Conservation (phyloP, 1,139 yeast genomes). For the Suhomyces guaymorum region DNA sequence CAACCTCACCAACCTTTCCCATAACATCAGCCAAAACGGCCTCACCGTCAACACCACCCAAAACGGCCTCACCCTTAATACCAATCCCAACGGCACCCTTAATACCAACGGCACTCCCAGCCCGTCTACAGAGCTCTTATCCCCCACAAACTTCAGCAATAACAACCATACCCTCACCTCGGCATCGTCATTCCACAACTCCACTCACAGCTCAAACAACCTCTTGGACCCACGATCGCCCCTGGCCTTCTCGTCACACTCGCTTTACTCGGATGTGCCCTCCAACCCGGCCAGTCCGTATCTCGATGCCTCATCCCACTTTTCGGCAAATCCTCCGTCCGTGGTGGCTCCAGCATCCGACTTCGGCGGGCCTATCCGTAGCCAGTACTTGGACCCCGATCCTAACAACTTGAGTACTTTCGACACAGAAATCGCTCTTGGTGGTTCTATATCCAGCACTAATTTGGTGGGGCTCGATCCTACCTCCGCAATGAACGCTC, state of each 20-base stretch:
- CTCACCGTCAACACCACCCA: too few species aligned
- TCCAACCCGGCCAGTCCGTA: conserved; percentile 44
- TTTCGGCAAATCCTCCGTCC: conserved; percentile 16
- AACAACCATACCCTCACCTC: conserved; percentile 8
- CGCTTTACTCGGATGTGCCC: conserved; percentile 38
- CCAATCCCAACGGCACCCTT: too few species aligned
- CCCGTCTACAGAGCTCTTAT: conserved; percentile 13
- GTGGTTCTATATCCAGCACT: conserved; percentile 43
- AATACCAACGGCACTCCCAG: conserved; percentile 8
- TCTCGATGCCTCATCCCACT: conserved; percentile 41
- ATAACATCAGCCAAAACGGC: conserved; percentile 3
- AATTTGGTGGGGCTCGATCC: conserved; percentile 25
- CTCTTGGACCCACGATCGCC: conserved; percentile 18
- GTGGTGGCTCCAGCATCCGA: conserved; percentile 7
- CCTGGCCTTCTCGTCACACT: conserved; percentile 21
- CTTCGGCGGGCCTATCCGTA: too few species aligned
- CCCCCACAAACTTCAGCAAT: conserved; percentile 12
- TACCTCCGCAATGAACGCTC: neutral
- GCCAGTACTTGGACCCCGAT: conserved; percentile 14
- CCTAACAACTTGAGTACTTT: conserved; percentile 20
- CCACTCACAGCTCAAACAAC: conserved; percentile 8
- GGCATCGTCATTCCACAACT: conserved; percentile 3
- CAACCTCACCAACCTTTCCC: conserved; percentile 4
- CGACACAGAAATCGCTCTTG: conserved; percentile 41
- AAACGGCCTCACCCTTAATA: too few species aligned